A percentile compares a stretch with the other conserved stretches of the same genome.
Evolutionary conservation across 345 rosid genomes (phyloP).

Genomic region (Lumnitzera littorea): DNA sequence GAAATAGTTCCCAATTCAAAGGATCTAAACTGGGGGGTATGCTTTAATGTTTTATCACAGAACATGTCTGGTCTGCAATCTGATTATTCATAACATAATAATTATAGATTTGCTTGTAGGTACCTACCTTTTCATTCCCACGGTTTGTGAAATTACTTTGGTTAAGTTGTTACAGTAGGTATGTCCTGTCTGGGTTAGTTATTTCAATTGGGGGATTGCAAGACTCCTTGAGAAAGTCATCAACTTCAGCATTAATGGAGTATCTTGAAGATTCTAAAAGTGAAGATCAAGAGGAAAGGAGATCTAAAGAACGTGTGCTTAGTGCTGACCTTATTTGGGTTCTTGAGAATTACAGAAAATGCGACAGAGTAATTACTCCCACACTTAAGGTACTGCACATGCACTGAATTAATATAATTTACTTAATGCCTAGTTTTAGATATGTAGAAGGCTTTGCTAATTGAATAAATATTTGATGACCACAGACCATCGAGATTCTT

Average conservation of each 20-base stretch:
- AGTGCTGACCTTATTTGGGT: slow-evolving; percentile 69
- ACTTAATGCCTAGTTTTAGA: background rate
- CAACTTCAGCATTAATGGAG: slow-evolving; percentile 58
- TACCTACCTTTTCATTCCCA: slow-evolving; percentile 75
- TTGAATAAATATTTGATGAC: slow-evolving; percentile 7
- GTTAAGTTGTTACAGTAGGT: slow-evolving; percentile 59
- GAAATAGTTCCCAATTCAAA: slow-evolving; percentile 47
- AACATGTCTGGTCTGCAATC: slow-evolving; percentile 7
- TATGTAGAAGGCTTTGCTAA: background rate
- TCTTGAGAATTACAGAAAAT: slow-evolving; percentile 63
- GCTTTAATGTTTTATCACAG: slow-evolving; percentile 17
- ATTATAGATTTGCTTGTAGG: slow-evolving; percentile 45
- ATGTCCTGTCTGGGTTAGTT: slow-evolving; percentile 72
- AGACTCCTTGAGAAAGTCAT: slow-evolving; percentile 69
- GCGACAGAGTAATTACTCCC: slow-evolving; percentile 75
- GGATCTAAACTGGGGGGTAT: slow-evolving; percentile 71
- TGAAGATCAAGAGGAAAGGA: slow-evolving; percentile 27
- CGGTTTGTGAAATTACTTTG: slow-evolving; percentile 61
- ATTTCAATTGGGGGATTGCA: slow-evolving; percentile 88
- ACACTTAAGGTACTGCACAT: slow-evolving; percentile 58
- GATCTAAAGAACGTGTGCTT: slow-evolving; percentile 38
- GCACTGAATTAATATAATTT: background rate
- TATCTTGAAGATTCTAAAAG: slow-evolving; percentile 49
- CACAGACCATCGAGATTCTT: slow-evolving; percentile 76
- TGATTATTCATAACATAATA: slow-evolving; percentile 4